Conservation (phyloP, 257 asterid species). For the Solanum paucissectum region DNA sequence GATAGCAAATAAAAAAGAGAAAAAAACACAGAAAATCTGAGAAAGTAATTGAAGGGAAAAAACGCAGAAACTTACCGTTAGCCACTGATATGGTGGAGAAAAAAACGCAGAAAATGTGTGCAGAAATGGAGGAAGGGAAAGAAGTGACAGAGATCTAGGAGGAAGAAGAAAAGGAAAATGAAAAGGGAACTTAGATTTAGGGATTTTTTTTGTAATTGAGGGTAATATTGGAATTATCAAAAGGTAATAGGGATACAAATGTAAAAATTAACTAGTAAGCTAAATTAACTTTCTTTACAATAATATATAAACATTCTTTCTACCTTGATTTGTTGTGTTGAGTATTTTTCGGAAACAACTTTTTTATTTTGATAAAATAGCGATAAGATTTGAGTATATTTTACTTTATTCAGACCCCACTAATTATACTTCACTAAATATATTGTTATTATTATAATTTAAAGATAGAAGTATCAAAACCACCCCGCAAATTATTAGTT, state of each 20-base stretch:
- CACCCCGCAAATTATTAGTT: accelerated
- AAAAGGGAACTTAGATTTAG: neutral
- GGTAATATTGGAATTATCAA: neutral
- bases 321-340: no score
- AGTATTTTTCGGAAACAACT: accelerated
- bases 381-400: no score
- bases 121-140: neutral
- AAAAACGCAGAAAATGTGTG: neutral
- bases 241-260: neutral
- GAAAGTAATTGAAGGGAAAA: neutral
- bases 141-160: neutral
- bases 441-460: no score
- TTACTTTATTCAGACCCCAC: accelerated
- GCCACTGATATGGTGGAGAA: neutral
- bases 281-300: neutral
- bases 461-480: no score
- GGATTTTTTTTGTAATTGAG: neutral
- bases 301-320: neutral
- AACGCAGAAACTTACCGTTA: neutral
- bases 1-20: neutral
- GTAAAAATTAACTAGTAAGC: neutral
- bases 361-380: no score
- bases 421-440: no score
- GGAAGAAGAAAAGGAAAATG: neutral
- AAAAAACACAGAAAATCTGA: neutral